Base-by-base conservation (phyloP, 2,329 filamentous ascomycete species). In the Colletotrichum kahawae region DNA sequence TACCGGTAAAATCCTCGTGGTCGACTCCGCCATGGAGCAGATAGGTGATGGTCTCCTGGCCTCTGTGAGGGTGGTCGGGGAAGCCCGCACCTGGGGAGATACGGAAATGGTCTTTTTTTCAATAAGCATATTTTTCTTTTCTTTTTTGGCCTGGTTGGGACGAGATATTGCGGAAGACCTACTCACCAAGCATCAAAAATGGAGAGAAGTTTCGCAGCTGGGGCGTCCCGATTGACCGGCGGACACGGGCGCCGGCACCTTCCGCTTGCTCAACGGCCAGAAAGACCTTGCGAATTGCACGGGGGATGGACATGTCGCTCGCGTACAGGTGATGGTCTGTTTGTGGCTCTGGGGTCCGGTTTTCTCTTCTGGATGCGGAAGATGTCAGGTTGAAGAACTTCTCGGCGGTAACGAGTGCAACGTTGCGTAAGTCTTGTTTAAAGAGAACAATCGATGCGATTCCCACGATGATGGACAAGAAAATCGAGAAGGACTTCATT, bases 121-220 rank as follows among this genome's bases (percentile, higher is more conserved):
- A 79, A 98, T 95, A 56, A 95, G 12, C 95, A 94, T 3, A 93
- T 79, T 96, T 43, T 43, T 43, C 18, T 18, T 18, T 38, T 9
- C 31, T 10, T 24, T 24, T 24, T 24, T 24, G 24, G 8, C 5
- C 33, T 34, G 5, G 12, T 18, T 7, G 38, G 38, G 18, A n/a
- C 18, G 38, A 43, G 8, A 48, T 48, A 9, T 48, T 48, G 38
- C 91, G 70, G 88, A 91, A 87, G 98, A 9, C 31, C 7, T 33
- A 98, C 87, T 98, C 94, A 83, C 98, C 96, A 62, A 98, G 94
- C 95, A 98, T 98, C 59, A 98, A 89, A 86, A 98, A 98, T 0
- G 96, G 97, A 16, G 93, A 95, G 84, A 98, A 93, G 87, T 98
- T 95, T 81, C 93, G 92, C 27, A 98, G 89, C 78, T 94, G 90